Percentiles rank a stretch among this genome's conserved stretches.
phyloP scores from a whole-genome alignment of 352 stramenopile species.

The Globisporangium irregulare region DNA sequence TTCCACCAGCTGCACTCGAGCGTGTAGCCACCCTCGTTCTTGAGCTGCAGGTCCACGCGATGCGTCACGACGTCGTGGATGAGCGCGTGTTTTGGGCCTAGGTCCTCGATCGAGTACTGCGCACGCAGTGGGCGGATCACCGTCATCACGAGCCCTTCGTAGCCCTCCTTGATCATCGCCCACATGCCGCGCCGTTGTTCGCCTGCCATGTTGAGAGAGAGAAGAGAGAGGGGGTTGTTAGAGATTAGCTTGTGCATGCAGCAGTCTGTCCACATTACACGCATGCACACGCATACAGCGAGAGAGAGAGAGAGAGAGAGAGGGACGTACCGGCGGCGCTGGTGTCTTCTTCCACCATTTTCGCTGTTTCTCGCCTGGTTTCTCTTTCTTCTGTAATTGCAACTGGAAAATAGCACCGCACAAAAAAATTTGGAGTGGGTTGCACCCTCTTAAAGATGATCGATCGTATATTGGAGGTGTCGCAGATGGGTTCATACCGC shows the following conservation, averaged over 20 bases:
- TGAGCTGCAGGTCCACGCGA: slow-evolving; percentile 68
- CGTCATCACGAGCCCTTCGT: slow-evolving; percentile 78
- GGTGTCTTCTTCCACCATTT: slow-evolving; percentile 4
- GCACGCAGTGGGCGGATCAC: slow-evolving; percentile 55
- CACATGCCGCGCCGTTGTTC: slow-evolving; percentile 67
- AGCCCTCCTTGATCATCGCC: slow-evolving; percentile 79
- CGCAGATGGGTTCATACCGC: background rate
- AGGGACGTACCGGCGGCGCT: slow-evolving; percentile 2
- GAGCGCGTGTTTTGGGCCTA: slow-evolving; percentile 31
- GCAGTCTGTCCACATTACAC: background rate
- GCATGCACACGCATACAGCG: background rate
- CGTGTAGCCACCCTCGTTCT: slow-evolving; percentile 67
- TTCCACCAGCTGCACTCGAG: slow-evolving; percentile 89
- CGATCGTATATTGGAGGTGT: background rate
- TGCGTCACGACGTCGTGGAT: slow-evolving; percentile 60
- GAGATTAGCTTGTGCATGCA: background rate
- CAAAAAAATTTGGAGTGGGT: background rate
- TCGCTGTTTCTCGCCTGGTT: background rate
- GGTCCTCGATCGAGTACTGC: no score
- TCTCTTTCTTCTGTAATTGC: background rate
- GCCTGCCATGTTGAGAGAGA: background rate
- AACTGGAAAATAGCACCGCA: background rate
- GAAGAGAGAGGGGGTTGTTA: background rate
- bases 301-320: background rate
- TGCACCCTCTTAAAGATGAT: slow-evolving; percentile 3